Evolutionary conservation across 768 basidiomycete genomes (phyloP), one percentile per base, ranked within the genome.

Genomic region (Boletus reticuloceps): DNA sequence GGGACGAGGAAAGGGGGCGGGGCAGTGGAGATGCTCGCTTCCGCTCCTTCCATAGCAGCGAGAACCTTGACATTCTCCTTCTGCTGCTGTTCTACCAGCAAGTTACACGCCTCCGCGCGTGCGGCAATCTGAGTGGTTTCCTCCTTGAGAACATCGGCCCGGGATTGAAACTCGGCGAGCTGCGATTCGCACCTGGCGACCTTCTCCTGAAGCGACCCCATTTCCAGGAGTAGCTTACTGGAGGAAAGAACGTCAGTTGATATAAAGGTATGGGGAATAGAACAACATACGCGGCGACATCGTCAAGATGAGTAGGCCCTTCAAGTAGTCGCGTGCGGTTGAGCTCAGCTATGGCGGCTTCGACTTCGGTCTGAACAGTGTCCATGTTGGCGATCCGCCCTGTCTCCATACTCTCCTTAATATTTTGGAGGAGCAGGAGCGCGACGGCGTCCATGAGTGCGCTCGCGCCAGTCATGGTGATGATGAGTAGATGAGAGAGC

Each of bases 151-250:
- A 27, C 16, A 17, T 17, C 47, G 3, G 46, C 40, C 16, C 41
- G 50, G 20, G 5, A 29, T 6, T 47, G 48, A 20, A 56, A 37
- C 7, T 46, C 47, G 51, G 54, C 20, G 12, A 65, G 49, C 44
- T 52, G 50, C 1, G 51, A 42, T 41, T 60, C 55, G 47, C 53
- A 65, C n/a, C 36, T 48, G 1, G 46, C 17, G 13, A 58, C 47
- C 5, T 47, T 44, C 17, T 64, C 51, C 3, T 32, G 37, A 19
- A 61, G 48, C 1, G 49, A 49, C 10, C 20, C 38, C 8, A 61
- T 16, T 51, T 65, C 62, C 9, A 55, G 5, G 44, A 49, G 10
- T 1, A 67, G 17, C 7, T 47, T 46, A 19, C 64, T 65, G 32
- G 9, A 22, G 25, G 13, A 25, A n/a, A 29, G 9, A 39, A 36